These are phyloP conservation scores for Trapa bicornis DNA, from an alignment of 345 rosid species.

Conservation along the genomic window DNA sequence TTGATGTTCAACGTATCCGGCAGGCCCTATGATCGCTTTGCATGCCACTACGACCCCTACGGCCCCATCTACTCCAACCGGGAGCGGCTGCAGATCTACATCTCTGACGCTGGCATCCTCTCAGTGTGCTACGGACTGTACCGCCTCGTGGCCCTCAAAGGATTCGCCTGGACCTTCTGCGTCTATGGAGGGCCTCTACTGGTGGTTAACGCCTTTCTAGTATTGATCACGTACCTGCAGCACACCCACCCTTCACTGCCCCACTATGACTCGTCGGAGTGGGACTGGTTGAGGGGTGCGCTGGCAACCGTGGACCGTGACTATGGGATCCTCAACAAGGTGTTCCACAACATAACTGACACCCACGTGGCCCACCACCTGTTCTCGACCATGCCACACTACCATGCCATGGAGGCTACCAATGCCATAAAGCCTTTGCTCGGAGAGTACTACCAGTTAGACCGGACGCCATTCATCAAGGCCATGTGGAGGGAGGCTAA, in stretches of 20 bases:
- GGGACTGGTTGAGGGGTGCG: constrained; percentile 94
- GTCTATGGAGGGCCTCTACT: constrained; percentile 60
- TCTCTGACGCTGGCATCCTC: constrained; percentile 62
- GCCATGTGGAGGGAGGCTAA: constrained; percentile 86
- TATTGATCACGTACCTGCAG: constrained; percentile 66
- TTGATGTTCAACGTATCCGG: constrained; percentile 72
- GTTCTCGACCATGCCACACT: constrained; percentile 83
- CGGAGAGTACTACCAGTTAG: constrained; percentile 71
- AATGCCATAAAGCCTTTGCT: constrained; percentile 69
- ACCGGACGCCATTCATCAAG: constrained; percentile 49
- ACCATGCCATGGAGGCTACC: constrained; percentile 85
- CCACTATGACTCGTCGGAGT: constrained; percentile 62
- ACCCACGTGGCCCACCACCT: constrained; percentile 86
- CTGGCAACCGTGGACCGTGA: constrained; percentile 75
- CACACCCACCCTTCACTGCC: constrained; percentile 84
- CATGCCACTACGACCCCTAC: constrained; percentile 63
- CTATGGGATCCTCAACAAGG: constrained; percentile 72
- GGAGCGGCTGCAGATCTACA: constrained; percentile 54
- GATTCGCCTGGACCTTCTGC: constrained; percentile 49
- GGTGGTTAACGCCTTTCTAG: constrained; percentile 57
- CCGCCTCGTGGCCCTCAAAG: constrained; percentile 36
- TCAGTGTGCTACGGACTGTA: constrained; percentile 40
- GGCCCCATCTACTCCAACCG: constrained; percentile 71
- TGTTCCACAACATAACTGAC: constrained; percentile 70
- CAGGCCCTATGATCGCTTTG: constrained; percentile 52